A percentile compares a stretch with the other conserved stretches of the same genome.
phyloP scores from a whole-genome alignment of 2,329 filamentous ascomycete genomes.

The Apiospora kogelbergensis region DNA sequence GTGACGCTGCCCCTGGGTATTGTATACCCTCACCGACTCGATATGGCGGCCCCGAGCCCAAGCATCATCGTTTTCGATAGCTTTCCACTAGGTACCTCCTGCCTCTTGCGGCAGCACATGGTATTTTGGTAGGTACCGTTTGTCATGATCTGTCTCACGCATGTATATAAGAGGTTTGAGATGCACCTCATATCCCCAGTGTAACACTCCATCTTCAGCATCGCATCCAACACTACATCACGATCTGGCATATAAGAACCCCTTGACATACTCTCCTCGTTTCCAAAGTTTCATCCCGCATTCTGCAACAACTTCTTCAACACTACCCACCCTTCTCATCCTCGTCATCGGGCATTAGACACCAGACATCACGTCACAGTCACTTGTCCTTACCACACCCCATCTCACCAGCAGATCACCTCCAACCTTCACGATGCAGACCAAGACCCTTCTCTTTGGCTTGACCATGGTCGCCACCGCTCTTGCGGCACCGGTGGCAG shows the following conservation, averaged over 20 bases:
- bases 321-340: neutral
- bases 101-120: neutral
- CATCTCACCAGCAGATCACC: neutral
- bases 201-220: neutral
- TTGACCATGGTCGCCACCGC: neutral
- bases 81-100: neutral
- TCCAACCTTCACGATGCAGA: slow-evolving; percentile 7
- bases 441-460: slow-evolving; percentile 3
- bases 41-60: neutral
- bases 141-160: neutral
- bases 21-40: neutral
- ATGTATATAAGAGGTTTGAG: neutral
- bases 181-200: neutral
- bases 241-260: neutral
- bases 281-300: neutral
- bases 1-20: neutral
- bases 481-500: neutral
- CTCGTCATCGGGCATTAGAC: neutral
- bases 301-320: neutral
- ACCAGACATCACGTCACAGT: neutral
- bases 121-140: neutral
- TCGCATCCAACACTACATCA: neutral
- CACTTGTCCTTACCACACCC: neutral
- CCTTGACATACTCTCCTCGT: neutral
- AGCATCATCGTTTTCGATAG: neutral